Evolutionary conservation across 2,329 filamentous ascomycete genomes (phyloP).

Genomic region (Didymella sp.): DNA sequence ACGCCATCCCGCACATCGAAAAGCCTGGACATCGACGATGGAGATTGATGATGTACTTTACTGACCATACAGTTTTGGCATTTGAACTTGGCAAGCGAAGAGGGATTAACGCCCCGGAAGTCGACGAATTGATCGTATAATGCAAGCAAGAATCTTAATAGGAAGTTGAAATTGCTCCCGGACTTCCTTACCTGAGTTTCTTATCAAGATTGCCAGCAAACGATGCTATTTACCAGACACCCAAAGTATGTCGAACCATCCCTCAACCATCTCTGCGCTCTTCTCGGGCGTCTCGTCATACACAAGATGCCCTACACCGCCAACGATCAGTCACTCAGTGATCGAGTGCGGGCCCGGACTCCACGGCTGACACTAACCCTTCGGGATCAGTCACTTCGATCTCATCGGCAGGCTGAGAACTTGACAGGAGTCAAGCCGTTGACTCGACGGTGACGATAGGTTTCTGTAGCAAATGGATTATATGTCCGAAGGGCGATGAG

Average conservation of each 20-base stretch:
- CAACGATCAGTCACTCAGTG: conserved; percentile 56
- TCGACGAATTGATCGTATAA: conserved; percentile 38
- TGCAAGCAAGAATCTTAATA: neutral
- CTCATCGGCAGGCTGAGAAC: conserved; percentile 58
- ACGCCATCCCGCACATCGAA: too few relatives aligned
- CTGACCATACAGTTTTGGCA: conserved; percentile 71
- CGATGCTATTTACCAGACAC: neutral
- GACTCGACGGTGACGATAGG: too few relatives aligned
- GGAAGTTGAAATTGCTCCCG: neutral
- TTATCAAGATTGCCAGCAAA: neutral
- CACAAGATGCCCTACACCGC: conserved; percentile 64
- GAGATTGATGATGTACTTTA: conserved; percentile 74
- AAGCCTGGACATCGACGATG: conserved; percentile 54
- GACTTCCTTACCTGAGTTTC: neutral
- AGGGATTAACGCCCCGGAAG: conserved; percentile 11
- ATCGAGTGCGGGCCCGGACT: conserved; percentile 55
- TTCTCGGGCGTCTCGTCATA: conserved; percentile 60
- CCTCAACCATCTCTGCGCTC: conserved; percentile 51
- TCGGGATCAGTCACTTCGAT: conserved; percentile 55
- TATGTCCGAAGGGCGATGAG: neutral
- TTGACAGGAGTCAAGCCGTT: too few relatives aligned
- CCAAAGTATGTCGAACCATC: conserved; percentile 22
- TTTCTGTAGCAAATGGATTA: too few relatives aligned
- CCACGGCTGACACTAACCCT: conserved; percentile 58
- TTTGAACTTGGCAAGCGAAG: conserved; percentile 65